Base-by-base conservation (phyloP, 2,329 filamentous ascomycete species). In the Helotiales sp. region DNA sequence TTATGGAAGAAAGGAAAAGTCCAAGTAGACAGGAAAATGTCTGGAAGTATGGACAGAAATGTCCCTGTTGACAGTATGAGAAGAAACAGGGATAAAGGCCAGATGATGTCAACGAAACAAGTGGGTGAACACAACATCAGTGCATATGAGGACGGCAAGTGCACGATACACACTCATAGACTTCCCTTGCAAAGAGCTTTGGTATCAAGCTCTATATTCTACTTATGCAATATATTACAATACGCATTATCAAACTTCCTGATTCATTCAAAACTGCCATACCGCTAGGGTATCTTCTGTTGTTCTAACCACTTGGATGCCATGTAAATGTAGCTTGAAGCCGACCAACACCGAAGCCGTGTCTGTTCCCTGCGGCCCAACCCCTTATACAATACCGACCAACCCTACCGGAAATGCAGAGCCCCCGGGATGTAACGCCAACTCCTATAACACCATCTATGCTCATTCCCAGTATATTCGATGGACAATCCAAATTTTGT, bases 171-270 rank as follows among this genome's bases (percentile, higher is more conserved):
- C 8, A 36, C 33, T 8, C 7, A 36, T 4, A 3, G 2, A 17
- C 9, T 13, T 19, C 3, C 7, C 17, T 19, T 40, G 36, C 31
- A 34, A 25, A 25, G 40, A 27, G 19, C 22, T 44, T 25, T 25
- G 6, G 27, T 25, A 44, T 44, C 40, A 25, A 4, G 9, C 22
- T 12, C 15, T 10, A 44, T 44, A 25, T 27, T 44, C 10, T 44
- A 15, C 19, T 44, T 5, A 27, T 34, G 52, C 55, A 50, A 52
- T 55, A 58, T 60, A 58, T 60, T 60, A 60, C 58, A 60, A 49
- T 58, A 58, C 52, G 54, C 51, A 60, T 60, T 60, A 60, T 44
- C n/a, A n/a, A n/a, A n/a, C n/a, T n/a, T n/a, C n/a, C n/a, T n/a
- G n/a, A n/a, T n/a, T n/a, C n/a, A n/a, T n/a, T n/a, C n/a, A n/a